Evolutionary conservation across 1,284 basidiomycete species (phyloP).

Genomic region (Trichosporon coremiiforme): DNA sequence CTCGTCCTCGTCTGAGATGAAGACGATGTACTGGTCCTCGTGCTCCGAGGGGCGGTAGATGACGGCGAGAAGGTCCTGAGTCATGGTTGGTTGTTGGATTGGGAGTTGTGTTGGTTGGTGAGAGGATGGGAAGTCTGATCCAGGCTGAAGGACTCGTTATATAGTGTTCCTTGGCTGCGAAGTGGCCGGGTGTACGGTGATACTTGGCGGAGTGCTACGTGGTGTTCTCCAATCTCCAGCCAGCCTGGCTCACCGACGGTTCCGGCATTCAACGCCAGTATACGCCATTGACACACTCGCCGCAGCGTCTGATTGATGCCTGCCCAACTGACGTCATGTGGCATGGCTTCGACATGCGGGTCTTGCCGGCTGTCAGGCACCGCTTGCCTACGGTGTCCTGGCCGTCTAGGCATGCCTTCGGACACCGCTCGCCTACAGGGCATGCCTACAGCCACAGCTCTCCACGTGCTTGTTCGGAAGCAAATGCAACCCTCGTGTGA

Average conservation of each 20-base stretch:
- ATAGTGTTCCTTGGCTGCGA: slow-evolving; percentile 4
- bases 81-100: slow-evolving; percentile 25
- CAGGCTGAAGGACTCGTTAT: neutral
- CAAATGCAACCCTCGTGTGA: neutral
- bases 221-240: neutral
- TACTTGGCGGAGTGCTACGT: slow-evolving; percentile 15
- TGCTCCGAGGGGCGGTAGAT: slow-evolving; percentile 49
- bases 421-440: neutral
- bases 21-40: slow-evolving; percentile 52
- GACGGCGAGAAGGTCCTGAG: slow-evolving; percentile 33
- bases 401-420: neutral
- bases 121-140: neutral
- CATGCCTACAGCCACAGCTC: neutral
- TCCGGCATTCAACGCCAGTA: slow-evolving; percentile 11
- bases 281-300: slow-evolving; percentile 13
- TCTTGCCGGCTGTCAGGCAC: neutral
- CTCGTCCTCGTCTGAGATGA: slow-evolving; percentile 51
- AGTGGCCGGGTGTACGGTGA: slow-evolving; percentile 3
- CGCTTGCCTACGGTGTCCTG: neutral
- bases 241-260: neutral
- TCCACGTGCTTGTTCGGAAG: slow-evolving; percentile 1
- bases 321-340: neutral
- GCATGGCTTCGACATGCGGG: neutral
- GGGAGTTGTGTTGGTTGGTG: slow-evolving; percentile 2
- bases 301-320: slow-evolving; percentile 6